phyloP scores from a whole-genome alignment of 2,329 filamentous ascomycete species.

The Aspergillus felis region DNA sequence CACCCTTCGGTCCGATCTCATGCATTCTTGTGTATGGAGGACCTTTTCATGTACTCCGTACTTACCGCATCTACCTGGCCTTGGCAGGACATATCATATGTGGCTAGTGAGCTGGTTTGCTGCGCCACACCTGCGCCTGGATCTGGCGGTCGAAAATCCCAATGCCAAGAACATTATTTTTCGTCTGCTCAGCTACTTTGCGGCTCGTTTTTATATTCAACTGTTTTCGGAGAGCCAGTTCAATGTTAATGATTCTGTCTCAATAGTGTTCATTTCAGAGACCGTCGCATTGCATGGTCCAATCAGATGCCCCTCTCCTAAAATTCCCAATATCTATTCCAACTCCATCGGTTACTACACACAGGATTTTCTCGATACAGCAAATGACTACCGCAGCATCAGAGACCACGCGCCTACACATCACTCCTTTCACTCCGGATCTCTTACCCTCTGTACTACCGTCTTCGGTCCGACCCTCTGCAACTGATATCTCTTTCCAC shows the following conservation, averaged over 20 bases:
- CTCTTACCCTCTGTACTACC: conserved; percentile 71
- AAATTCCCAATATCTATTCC: not conserved
- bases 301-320: not conserved
- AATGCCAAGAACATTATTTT: not conserved
- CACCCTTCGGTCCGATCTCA: not conserved
- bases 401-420: conserved; percentile 64
- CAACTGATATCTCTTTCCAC: conserved; percentile 85
- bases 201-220: not conserved
- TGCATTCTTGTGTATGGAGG: too few relatives aligned
- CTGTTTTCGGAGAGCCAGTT: not conserved
- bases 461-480: conserved; percentile 59
- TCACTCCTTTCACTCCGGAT: conserved; percentile 75
- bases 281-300: not conserved
- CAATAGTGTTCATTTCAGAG: not conserved
- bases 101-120: conserved; percentile 6
- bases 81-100: conserved; percentile 10
- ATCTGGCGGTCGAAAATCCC: conserved; percentile 15
- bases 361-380: not conserved
- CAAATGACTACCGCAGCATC: conserved; percentile 19
- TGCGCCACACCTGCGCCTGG: conserved; percentile 11
- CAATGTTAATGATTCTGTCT: not conserved
- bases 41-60: not conserved
- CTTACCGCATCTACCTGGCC: not conserved
- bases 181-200: not conserved
- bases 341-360: not conserved